phyloP scores from a whole-genome alignment of 2,329 filamentous ascomycete genomes.

The Sporothrix inflata region DNA sequence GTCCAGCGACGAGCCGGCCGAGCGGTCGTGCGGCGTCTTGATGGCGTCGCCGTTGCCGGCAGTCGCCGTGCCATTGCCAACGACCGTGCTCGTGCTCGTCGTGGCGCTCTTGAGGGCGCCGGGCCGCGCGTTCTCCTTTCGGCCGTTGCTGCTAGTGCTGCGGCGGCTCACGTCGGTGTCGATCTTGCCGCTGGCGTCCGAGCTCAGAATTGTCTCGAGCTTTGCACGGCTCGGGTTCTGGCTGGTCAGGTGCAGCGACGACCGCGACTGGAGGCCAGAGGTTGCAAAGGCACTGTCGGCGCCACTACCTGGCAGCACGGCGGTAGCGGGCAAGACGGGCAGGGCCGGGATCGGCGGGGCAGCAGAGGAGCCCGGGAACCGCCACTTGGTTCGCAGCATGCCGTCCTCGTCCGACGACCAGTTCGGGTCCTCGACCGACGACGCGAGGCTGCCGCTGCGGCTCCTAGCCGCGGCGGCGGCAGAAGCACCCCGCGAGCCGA shows the following conservation, averaged over 20 bases:
- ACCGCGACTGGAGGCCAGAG: background rate
- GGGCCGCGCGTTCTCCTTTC: constrained; percentile 23
- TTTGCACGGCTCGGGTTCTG: constrained; percentile 42
- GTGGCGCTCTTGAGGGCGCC: background rate
- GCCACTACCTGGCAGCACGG: constrained; percentile 2
- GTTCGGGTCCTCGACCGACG: constrained; percentile 33
- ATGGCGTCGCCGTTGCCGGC: background rate
- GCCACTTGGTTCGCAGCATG: constrained; percentile 34
- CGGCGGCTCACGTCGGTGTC: constrained; percentile 32
- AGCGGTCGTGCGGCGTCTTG: constrained; percentile 28
- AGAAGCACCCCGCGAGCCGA: background rate
- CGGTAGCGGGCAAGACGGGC: constrained; percentile 40
- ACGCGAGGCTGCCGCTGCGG: constrained; percentile 32
- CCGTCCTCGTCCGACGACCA: constrained; percentile 42
- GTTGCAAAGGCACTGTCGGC: background rate
- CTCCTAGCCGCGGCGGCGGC: constrained; percentile 22
- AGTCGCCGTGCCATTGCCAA: background rate
- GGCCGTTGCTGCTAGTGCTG: constrained; percentile 34
- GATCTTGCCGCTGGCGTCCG: constrained; percentile 40
- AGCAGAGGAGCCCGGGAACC: constrained; percentile 15
- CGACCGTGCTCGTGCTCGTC: background rate
- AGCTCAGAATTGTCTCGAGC: constrained; percentile 53
- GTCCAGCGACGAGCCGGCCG: constrained; percentile 36
- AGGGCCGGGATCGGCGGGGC: constrained; percentile 35
- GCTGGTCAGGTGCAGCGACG: background rate